Base-by-base conservation (phyloP, 2,329 filamentous ascomycete species). In the Aspergillus persii region DNA sequence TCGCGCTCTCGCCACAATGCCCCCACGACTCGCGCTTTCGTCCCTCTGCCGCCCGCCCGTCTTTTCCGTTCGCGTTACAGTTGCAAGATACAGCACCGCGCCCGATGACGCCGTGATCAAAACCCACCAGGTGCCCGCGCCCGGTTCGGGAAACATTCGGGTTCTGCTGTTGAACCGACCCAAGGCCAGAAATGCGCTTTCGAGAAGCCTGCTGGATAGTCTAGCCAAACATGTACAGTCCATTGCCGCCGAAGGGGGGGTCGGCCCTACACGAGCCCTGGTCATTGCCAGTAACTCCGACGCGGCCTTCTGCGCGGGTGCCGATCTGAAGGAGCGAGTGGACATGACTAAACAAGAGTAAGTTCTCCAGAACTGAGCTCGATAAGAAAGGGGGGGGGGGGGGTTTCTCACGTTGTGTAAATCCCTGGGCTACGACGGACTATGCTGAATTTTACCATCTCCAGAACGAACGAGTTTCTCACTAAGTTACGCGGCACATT, bases 81-180 rank as follows among this genome's bases (percentile, higher is more conserved):
- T 73, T 58, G 69, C 73, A 50, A 69, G 71, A 53, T 70, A 70
- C 60, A 74, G 74, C 65, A 75, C 72, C 54, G 70, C 59, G 59
- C 58, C 69, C 48, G 68, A 72, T 49, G 69, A 74, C 48, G 69
- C 71, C 8, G 69, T 77, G 54, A 76, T 96, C 76, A 87, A 88
- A 71, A 84, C 91, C 65, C 88, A 86, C 61, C 87, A 89, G 75
- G 78, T 96, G 52, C 89, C 90, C 48, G 90, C 92, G 2, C 88
- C 92, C 0, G 86, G 89, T 70, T 86, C 86, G 18, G 95, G 94
- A 64, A 89, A 89, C 78, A 95, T 98, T 77, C 89, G 92, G 60
- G 84, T 98, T 64, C 86, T 98, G 58, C 89, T 94, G 62, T 84
- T 99, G 66, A 95, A 97, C 79, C 85, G 92, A 3, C 92, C 92